A percentile compares a stretch with the other conserved stretches of the same genome.
These are phyloP conservation scores for Arthrobotrys sinensis DNA, from an alignment of 2,329 filamentous ascomycete genomes.

Conservation along the genomic window DNA sequence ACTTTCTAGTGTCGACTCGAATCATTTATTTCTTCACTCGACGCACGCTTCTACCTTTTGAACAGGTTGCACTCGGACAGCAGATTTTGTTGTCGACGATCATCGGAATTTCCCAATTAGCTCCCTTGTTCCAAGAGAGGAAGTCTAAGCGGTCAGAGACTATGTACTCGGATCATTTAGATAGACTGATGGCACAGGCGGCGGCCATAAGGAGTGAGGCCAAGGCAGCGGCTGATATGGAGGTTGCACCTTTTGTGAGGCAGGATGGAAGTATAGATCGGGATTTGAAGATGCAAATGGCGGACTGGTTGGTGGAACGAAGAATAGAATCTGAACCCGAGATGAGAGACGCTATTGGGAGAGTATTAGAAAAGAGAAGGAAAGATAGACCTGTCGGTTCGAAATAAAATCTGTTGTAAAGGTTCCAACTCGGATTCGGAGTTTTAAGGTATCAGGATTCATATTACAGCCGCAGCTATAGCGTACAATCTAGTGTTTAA, in stretches of 20 bases:
- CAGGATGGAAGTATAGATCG: slow-evolving; percentile 75
- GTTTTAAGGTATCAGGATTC: neutral
- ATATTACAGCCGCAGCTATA: neutral
- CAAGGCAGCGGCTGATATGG: slow-evolving; percentile 79
- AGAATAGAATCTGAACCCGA: slow-evolving; percentile 84
- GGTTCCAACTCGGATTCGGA: neutral
- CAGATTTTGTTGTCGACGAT: slow-evolving; percentile 83
- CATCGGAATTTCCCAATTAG: slow-evolving; percentile 86
- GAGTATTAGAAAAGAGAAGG: slow-evolving; percentile 76
- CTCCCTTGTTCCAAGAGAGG: slow-evolving; percentile 75
- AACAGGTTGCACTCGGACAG: slow-evolving; percentile 81
- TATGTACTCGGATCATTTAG: slow-evolving; percentile 71
- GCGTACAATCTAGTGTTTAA: neutral
- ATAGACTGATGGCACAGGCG: slow-evolving; percentile 76
- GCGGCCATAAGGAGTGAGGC: slow-evolving; percentile 79
- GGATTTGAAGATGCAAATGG: slow-evolving; percentile 79
- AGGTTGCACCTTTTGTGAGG: slow-evolving; percentile 85
- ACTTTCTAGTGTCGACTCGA: slow-evolving; percentile 71
- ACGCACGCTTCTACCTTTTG: slow-evolving; percentile 82
- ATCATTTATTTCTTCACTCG: slow-evolving; percentile 68
- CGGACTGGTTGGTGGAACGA: slow-evolving; percentile 90
- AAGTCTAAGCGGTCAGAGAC: slow-evolving; percentile 66
- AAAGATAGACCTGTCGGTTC: slow-evolving; percentile 73
- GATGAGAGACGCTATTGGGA: slow-evolving; percentile 83
- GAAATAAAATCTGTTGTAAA: neutral